Percentiles rank a stretch among this genome's conserved stretches.
Conservation (phyloP, 1,284 basidiomycete genomes). For the Stereum hirsutum region DNA sequence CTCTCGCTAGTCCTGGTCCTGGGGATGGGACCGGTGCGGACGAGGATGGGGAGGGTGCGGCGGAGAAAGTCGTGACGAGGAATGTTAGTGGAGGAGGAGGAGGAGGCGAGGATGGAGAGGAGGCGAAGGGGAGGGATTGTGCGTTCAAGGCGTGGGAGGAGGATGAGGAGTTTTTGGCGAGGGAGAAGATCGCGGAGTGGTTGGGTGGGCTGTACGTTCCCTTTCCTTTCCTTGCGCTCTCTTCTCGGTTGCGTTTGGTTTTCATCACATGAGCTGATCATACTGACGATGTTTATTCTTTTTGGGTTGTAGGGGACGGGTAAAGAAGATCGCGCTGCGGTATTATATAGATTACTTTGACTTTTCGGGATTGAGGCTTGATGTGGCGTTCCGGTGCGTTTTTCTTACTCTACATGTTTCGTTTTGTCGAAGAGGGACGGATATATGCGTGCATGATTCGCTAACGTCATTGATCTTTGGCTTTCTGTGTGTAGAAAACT, state of each 20-base stretch:
- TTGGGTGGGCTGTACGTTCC: slow-evolving; percentile 77
- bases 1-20: too few species aligned
- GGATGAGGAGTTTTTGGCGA: slow-evolving; percentile 74
- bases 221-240: neutral
- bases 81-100: too few species aligned
- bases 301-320: slow-evolving; percentile 43
- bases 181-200: slow-evolving; percentile 95
- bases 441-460: slow-evolving; percentile 11
- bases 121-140: slow-evolving; percentile 61
- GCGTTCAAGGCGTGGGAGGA: slow-evolving; percentile 83
- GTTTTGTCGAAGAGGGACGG: neutral
- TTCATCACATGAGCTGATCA: too few species aligned
- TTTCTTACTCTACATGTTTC: neutral
- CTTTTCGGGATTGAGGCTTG: slow-evolving; percentile 75
- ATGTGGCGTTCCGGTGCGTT: slow-evolving; percentile 80
- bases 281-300: slow-evolving; percentile 6
- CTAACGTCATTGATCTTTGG: too few species aligned
- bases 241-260: too few species aligned
- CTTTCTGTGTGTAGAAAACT: slow-evolving; percentile 59
- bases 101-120: slow-evolving; percentile 51
- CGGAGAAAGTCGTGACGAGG: too few species aligned
- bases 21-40: too few species aligned
- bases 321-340: slow-evolving; percentile 71
- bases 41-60: too few species aligned
- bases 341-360: slow-evolving; percentile 89